Evolutionary conservation across 176 grass and related monocot species (phyloP).

Genomic region (Tuctoria greenei): DNA sequence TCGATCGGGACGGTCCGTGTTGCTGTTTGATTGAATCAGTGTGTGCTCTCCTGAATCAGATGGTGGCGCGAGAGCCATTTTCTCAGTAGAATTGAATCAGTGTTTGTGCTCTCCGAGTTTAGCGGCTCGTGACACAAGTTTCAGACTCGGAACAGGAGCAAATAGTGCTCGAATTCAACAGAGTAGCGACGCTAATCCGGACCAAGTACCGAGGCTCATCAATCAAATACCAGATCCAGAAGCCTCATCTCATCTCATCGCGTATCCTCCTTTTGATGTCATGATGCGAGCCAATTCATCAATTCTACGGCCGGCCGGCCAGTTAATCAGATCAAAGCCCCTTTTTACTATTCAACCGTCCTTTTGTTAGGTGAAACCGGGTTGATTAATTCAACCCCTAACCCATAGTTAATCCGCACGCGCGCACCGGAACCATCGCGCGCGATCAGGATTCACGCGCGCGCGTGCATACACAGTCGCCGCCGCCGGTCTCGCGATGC

Average conservation of each 20-base stretch:
- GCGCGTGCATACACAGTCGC: neutral
- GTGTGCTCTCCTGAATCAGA: no score
- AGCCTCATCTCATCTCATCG: no score
- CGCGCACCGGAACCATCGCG: neutral
- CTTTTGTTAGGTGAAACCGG: neutral
- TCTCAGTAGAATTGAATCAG: no score
- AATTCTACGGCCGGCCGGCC: neutral
- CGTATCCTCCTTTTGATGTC: neutral
- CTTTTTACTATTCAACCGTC: neutral
- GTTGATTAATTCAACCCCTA: slow-evolving; percentile 35
- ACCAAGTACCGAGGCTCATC: slow-evolving; percentile 28
- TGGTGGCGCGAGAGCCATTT: no score
- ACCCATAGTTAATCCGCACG: slow-evolving; percentile 10
- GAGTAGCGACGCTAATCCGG: neutral
- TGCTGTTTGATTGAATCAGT: no score
- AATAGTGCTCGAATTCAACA: neutral
- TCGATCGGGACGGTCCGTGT: no score
- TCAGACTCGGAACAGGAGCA: no score
- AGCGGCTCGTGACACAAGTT: neutral
- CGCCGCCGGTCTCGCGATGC: no score
- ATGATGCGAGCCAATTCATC: neutral
- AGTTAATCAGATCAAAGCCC: no score
- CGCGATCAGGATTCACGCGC: neutral
- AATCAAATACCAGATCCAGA: no score
- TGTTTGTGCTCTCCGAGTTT: no score